Evolutionary conservation across 2,329 filamentous ascomycete species (phyloP).

Genomic region (Colletotrichum sp.): DNA sequence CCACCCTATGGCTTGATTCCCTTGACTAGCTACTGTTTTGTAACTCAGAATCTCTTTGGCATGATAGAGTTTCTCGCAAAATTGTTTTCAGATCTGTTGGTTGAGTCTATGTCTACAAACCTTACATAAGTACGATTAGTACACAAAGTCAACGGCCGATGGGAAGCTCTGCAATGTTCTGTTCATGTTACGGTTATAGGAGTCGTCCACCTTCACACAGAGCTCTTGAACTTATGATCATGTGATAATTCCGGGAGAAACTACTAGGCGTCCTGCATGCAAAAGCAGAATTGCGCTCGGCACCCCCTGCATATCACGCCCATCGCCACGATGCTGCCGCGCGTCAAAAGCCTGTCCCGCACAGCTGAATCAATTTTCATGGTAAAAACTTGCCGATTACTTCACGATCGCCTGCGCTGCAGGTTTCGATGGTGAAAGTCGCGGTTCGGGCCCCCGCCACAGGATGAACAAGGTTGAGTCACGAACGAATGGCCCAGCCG

Average conservation of each 20-base stretch:
- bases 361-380: fast-evolving
- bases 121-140: background rate
- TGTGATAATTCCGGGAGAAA: background rate
- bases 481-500: too few relatives aligned
- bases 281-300: background rate
- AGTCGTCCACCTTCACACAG: fast-evolving
- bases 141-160: background rate
- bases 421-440: too few relatives aligned
- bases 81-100: background rate
- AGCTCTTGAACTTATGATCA: background rate
- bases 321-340: background rate
- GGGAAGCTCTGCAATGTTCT: too few relatives aligned
- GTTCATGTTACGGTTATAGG: too few relatives aligned
- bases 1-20: fast-evolving
- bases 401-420: background rate
- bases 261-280: background rate
- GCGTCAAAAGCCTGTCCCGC: background rate
- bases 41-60: background rate
- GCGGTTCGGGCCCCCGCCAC: too few relatives aligned
- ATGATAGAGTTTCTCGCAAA: background rate
- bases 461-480: too few relatives aligned
- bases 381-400: background rate
- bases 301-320: background rate
- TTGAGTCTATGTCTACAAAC: background rate
- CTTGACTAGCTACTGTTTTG: fast-evolving